Evolutionary conservation across 1,284 basidiomycete genomes (phyloP).

Genomic region (Fomitopsis schrenkii): DNA sequence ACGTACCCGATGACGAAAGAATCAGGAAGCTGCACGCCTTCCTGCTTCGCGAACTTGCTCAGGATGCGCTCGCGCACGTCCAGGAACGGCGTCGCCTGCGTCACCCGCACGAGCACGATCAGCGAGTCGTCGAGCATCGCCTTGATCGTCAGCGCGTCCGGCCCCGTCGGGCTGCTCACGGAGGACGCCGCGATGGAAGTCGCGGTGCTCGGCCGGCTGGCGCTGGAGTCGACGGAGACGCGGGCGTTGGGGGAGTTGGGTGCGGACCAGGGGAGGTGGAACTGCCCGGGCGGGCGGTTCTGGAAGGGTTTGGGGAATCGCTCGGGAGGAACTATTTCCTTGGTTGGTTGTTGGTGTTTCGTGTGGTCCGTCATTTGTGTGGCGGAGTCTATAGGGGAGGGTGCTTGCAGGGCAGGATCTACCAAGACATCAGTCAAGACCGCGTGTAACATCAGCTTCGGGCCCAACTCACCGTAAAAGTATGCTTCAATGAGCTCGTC

Average conservation of each 20-base stretch:
- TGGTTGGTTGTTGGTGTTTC: conserved; percentile 9
- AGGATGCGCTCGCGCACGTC: conserved; percentile 53
- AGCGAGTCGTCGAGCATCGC: conserved; percentile 50
- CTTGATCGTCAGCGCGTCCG: conserved; percentile 51
- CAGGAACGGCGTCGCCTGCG: conserved; percentile 38
- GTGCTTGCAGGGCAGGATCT: conserved; percentile 21
- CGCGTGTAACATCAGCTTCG: background rate
- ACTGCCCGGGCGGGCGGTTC: conserved; percentile 28
- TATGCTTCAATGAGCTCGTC: conserved; percentile 46
- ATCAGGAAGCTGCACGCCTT: conserved; percentile 46
- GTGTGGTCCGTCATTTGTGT: conserved; percentile 12
- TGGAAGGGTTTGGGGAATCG: conserved; percentile 30
- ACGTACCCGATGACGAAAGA: conserved; percentile 51
- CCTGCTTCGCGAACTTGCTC: conserved; percentile 60
- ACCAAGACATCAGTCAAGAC: conserved; percentile 6
- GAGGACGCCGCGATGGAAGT: background rate
- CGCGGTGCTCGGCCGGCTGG: background rate
- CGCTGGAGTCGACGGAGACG: background rate
- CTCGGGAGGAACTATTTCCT: conserved; percentile 20
- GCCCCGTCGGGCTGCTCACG: conserved; percentile 8
- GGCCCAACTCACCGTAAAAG: conserved; percentile 38
- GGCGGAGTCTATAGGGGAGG: conserved; percentile 5
- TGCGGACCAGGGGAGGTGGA: conserved; percentile 28
- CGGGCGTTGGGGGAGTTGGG: conserved; percentile 22
- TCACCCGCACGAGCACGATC: conserved; percentile 57